Evolutionary conservation across 805 yeast genomes (phyloP), one percentile per base, ranked within the genome.

Genomic region (Suhomyces sp.): DNA sequence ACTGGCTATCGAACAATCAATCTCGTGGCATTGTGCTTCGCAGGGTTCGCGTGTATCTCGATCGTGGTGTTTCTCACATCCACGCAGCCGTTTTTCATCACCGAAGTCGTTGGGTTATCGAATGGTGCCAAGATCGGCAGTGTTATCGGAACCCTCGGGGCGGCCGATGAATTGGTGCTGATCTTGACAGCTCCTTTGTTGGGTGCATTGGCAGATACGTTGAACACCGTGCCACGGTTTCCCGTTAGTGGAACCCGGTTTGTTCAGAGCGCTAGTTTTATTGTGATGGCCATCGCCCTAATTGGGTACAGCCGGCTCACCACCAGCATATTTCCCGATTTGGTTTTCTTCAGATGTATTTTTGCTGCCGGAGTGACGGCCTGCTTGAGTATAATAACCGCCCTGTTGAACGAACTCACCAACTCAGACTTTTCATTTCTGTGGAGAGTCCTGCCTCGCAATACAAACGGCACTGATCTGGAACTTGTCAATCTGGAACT

Each of bases 331-430:
- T 77, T 76, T 36, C 86, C 88, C 2, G 76, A 54, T 26, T 69
- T 84, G 59, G 67, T 81, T 38, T 27, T 84, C 6, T 70, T 78
- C 58, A 72, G 93, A 54, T 60, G 78, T 44, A 40, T 85, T 1
- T 87, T 87, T 64, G 83, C 91, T 2, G 54, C 79, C 9, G 92
- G 91, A 2, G 84, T 85, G 8, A 69, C 80, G 2, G 71, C 74
- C 2, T 71, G 79, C 22, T 82, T 80, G 65, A 76, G 85, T 24
- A 82, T 83, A 83, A 71, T 83, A 35, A 80, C 87, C 1, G 88
- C 86, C 5, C 68, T 81, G 72, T 72, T 84, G 44, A 80, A 84
- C 44, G 87, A 84, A 62, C 64, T 81, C 41, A 67, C 77, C n/a
- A 66, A 75, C 52, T 77, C 82, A 2, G 78, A 77, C 54, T 77